phyloP scores from a whole-genome alignment of 23 red algal genomes.

The Cyanidioschyzon merolae region DNA sequence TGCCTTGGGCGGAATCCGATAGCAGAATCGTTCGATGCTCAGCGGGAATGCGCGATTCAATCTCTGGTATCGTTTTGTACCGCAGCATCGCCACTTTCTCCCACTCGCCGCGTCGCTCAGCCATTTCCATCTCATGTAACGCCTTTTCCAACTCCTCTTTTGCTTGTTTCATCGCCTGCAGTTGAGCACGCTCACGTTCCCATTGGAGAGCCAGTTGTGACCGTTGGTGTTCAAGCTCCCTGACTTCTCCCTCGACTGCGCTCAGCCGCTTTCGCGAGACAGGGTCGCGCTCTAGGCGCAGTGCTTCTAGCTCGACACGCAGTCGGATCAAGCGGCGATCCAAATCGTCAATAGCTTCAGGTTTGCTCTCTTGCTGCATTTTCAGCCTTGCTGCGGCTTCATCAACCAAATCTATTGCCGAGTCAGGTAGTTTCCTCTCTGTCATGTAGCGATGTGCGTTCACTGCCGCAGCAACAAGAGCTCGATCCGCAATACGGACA shows the following conservation, averaged over 20 bases:
- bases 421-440: conserved; percentile 43
- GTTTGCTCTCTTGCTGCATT: conserved; percentile 35
- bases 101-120: conserved; percentile 29
- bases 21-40: neutral
- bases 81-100: conserved; percentile 28
- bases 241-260: neutral
- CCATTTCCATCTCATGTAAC: conserved; percentile 26
- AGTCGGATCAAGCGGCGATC: conserved; percentile 29
- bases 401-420: conserved; percentile 53
- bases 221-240: neutral
- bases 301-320: conserved; percentile 33
- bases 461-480: conserved; percentile 36
- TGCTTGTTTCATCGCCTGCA: conserved; percentile 23
- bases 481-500: conserved; percentile 34
- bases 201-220: conserved; percentile 14
- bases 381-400: conserved; percentile 33
- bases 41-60: conserved; percentile 28
- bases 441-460: conserved; percentile 40
- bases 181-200: conserved; percentile 15
- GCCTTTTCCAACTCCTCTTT: conserved; percentile 30
- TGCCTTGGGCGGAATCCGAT: neutral
- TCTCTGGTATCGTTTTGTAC: conserved; percentile 35
- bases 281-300: conserved; percentile 29
- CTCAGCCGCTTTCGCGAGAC: neutral
- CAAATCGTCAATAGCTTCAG: conserved; percentile 40